phyloP scores from a whole-genome alignment of 768 basidiomycete genomes.

The Tulasnella sp. region DNA sequence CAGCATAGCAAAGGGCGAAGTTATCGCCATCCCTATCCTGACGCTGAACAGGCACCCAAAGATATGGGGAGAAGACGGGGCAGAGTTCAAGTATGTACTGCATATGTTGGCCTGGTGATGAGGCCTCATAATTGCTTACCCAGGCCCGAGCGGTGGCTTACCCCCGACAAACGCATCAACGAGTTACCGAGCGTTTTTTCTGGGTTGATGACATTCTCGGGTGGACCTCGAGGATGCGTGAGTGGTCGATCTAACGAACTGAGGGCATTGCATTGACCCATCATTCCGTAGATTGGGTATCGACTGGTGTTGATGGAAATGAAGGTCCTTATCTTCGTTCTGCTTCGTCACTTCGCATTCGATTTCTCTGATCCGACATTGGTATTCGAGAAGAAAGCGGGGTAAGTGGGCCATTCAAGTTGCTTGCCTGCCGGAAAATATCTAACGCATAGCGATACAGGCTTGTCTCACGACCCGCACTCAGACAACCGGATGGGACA shows the following conservation, averaged over 20 bases:
- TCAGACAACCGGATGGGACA: constrained; percentile 1
- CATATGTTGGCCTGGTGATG: neutral
- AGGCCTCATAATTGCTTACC: neutral
- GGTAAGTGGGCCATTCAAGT: neutral
- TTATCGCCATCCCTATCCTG: constrained; percentile 39
- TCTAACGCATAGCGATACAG: no score
- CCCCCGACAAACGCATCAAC: constrained; percentile 30
- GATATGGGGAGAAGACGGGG: constrained; percentile 53
- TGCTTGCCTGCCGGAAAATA: no score
- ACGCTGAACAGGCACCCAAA: constrained; percentile 39
- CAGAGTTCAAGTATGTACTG: constrained; percentile 40
- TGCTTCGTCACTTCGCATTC: constrained; percentile 41
- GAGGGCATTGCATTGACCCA: constrained; percentile 34
- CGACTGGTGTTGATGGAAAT: constrained; percentile 18
- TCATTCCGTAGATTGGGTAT: constrained; percentile 8
- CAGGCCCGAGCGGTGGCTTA: constrained; percentile 55
- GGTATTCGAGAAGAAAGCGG: constrained; percentile 27
- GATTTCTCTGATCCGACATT: constrained; percentile 38
- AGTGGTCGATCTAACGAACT: constrained; percentile 25
- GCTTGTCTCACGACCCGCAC: neutral
- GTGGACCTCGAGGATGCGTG: constrained; percentile 48
- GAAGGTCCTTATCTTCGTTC: constrained; percentile 37
- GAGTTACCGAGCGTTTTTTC: constrained; percentile 49
- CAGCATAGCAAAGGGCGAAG: constrained; percentile 27
- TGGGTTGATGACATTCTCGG: constrained; percentile 48